phyloP scores from a whole-genome alignment of 768 basidiomycete genomes.

The Inosperma sp. region DNA sequence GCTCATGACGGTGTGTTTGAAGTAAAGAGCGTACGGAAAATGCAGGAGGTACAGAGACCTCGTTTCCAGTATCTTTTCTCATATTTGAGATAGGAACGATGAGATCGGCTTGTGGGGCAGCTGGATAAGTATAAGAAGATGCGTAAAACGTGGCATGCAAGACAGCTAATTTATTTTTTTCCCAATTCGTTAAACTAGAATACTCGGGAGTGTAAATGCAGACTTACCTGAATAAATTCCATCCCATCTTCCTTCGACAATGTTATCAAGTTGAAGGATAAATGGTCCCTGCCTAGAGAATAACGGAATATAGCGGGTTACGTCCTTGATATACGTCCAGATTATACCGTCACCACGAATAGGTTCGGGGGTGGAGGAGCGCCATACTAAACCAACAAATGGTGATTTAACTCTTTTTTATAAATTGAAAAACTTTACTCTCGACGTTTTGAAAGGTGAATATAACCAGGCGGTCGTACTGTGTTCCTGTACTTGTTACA shows the following conservation, averaged over 20 bases:
- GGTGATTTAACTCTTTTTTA: neutral
- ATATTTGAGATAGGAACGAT: conserved; percentile 70
- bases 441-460: conserved; percentile 78
- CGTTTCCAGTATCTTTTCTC: conserved; percentile 57
- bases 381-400: conserved; percentile 50
- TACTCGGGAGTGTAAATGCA: neutral
- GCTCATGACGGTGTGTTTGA: neutral
- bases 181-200: neutral
- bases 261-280: conserved; percentile 70
- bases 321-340: conserved; percentile 76
- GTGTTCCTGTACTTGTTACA: conserved; percentile 72
- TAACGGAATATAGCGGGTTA: conserved; percentile 65
- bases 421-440: conserved; percentile 38
- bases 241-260: conserved; percentile 51
- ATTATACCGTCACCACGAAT: conserved; percentile 62
- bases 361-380: conserved; percentile 78
- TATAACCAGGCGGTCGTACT: conserved; percentile 66
- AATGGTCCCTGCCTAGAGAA: conserved; percentile 65
- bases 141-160: conserved; percentile 70
- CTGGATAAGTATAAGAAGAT: conserved; percentile 51
- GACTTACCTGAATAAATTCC: conserved; percentile 66
- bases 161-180: conserved; percentile 39
- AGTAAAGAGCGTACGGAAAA: conserved; percentile 48
- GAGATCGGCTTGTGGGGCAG: conserved; percentile 54
- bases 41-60: conserved; percentile 70